These are phyloP conservation scores for Aspergillus viridinutans DNA, from an alignment of 2,329 filamentous ascomycete species.

Conservation along the genomic window DNA sequence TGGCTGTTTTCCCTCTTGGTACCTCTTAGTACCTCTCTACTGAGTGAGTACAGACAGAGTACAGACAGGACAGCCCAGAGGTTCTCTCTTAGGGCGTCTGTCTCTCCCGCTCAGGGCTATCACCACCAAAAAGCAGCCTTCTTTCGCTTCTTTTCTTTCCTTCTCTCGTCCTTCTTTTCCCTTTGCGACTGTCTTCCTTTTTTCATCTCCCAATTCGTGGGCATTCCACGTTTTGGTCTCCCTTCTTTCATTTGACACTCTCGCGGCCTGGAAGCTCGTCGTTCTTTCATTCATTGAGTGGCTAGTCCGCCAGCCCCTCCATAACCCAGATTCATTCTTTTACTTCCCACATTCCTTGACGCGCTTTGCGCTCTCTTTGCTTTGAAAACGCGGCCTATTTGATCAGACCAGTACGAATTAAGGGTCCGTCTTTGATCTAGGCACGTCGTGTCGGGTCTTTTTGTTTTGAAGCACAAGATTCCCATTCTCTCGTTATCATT, in stretches of 20 bases:
- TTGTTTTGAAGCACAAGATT: background rate
- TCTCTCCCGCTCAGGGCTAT: background rate
- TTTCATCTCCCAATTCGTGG: constrained; percentile 11
- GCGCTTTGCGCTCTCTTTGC: constrained; percentile 16
- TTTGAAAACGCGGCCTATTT: constrained; percentile 6
- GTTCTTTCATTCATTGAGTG: constrained; percentile 33
- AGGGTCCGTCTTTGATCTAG: background rate
- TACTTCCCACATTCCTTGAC: constrained; percentile 17
- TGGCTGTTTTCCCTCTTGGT: too few relatives aligned
- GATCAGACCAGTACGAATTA: background rate
- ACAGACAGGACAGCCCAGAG: too few relatives aligned
- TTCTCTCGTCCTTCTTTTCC: constrained; percentile 4
- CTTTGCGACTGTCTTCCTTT: constrained; percentile 8
- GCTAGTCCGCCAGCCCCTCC: constrained; percentile 13
- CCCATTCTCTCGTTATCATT: background rate
- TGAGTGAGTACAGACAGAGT: too few relatives aligned
- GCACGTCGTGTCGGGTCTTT: background rate
- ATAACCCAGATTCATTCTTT: constrained; percentile 18
- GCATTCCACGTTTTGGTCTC: constrained; percentile 7
- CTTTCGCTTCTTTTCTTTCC: background rate
- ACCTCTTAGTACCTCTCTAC: too few relatives aligned
- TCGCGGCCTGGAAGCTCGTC: constrained; percentile 31
- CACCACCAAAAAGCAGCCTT: background rate
- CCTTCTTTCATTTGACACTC: constrained; percentile 11
- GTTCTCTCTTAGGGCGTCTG: background rate